Base-by-base conservation (phyloP, 2,329 filamentous ascomycete genomes). In the Corynespora cassiicola region DNA sequence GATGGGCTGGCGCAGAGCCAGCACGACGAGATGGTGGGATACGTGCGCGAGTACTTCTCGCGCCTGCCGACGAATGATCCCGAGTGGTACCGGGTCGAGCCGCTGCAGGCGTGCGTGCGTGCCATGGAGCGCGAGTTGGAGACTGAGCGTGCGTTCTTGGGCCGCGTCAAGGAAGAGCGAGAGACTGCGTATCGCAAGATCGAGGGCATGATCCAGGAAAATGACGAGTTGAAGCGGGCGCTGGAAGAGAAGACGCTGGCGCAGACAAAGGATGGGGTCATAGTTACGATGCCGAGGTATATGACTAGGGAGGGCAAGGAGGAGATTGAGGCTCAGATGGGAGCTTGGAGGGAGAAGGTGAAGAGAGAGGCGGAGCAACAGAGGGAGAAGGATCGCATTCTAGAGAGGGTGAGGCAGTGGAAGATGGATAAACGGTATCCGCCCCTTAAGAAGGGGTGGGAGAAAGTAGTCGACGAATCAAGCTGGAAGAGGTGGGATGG, bases 31-130 rank as follows among this genome's bases (percentile, higher is more conserved):
- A 26, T 24, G 11, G 22, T 35, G 10, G 9, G 19, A 2, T 45
- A 47, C 25, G 46, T 52, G 33, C 29, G 33, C 30, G 34, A 44
- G 4, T 54, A 54, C 29, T 29, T 39, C 19, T 20, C 31, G 7
- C 47, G 49, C 5, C 8, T 27, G 9, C 25, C 25, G 12, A 36
- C 22, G 5, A 32, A 29, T 1, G 42, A 52, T 10, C 23, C 26
- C 2, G 21, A 37, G 9, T 12, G 47, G 19, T 54, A 40, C 39
- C 7, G 34, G 12, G 12, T 45, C 16, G 15, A 25, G 7, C 27
- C 12, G 3, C 27, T 49, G 5, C 50, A 49, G 19, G 20, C 28
- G 7, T 38, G 37, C 11, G 26, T 49, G 9, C 12, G 20, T 4
- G 29, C n/a, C 1, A 12, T 42, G n/a, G 47, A 47, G 3, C 26